phyloP scores from a whole-genome alignment of 1,284 basidiomycete genomes.

The Naganishia albida region DNA sequence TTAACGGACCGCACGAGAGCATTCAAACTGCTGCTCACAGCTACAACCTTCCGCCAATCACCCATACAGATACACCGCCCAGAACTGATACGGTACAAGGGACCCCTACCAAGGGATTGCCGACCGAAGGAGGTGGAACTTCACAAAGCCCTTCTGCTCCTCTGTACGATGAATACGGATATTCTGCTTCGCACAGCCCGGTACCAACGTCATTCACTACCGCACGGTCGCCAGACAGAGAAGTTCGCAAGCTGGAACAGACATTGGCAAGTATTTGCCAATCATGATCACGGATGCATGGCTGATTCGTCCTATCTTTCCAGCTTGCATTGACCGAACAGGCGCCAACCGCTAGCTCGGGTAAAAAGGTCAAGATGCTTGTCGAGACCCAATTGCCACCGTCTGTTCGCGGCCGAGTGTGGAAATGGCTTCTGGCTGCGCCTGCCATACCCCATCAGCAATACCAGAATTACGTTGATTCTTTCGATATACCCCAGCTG shows the following conservation, averaged over 20 bases:
- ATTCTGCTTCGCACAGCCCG: slow-evolving; percentile 2
- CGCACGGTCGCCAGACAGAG: slow-evolving; percentile 11
- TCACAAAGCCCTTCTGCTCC: neutral
- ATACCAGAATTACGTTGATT: slow-evolving; percentile 12
- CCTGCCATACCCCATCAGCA: slow-evolving; percentile 12
- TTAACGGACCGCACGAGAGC: neutral
- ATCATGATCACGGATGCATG: neutral
- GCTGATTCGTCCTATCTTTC: neutral
- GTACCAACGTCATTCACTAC: slow-evolving; percentile 4
- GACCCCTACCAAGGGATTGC: neutral
- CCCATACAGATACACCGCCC: neutral
- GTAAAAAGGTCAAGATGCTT: slow-evolving; percentile 25
- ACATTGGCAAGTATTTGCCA: slow-evolving; percentile 14
- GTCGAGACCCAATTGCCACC: slow-evolving; percentile 19
- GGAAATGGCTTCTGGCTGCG: slow-evolving; percentile 26
- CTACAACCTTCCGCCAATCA: neutral
- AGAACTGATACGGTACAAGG: neutral
- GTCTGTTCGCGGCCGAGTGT: slow-evolving; percentile 28
- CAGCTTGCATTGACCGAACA: slow-evolving; percentile 23
- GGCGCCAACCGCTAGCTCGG: neutral
- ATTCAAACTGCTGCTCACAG: neutral
- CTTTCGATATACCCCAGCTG: slow-evolving; percentile 10
- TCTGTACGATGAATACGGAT: slow-evolving; percentile 17
- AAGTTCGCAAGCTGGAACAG: slow-evolving; percentile 26
- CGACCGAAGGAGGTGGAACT: neutral